phyloP scores from a whole-genome alignment of 1,284 basidiomycete species.

The Ganoderma resinaceum region DNA sequence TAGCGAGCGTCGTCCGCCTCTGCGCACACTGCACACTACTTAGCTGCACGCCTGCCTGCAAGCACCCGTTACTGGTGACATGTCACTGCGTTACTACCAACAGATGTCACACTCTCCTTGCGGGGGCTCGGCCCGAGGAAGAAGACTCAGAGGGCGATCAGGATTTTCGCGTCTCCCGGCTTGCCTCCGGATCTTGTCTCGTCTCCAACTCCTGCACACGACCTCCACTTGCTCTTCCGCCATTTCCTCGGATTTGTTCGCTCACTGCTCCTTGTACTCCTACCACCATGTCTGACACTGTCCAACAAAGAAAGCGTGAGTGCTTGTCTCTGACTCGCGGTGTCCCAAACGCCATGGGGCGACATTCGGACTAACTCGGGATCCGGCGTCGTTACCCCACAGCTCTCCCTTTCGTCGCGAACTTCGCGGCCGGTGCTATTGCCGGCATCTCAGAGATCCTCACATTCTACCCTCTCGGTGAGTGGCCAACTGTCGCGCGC shows the following conservation, averaged over 20 bases:
- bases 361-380: background rate
- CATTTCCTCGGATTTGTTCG: background rate
- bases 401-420: conserved; percentile 43
- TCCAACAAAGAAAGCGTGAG: conserved; percentile 28
- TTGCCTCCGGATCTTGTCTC: background rate
- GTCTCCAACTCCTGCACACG: background rate
- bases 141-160: background rate
- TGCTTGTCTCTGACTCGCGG: background rate
- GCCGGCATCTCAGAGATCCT: conserved; percentile 81
- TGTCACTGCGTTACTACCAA: background rate
- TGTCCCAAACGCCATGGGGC: background rate
- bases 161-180: background rate
- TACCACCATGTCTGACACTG: conserved; percentile 25
- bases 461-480: conserved; percentile 92
- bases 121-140: background rate
- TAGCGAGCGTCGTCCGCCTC: conserved; percentile 30
- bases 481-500: conserved; percentile 37
- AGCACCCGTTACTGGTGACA: conserved; percentile 10
- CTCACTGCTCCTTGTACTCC: background rate
- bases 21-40: too few relatives aligned
- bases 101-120: background rate
- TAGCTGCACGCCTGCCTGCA: conserved; percentile 2
- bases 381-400: background rate
- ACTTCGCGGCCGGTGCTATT: conserved; percentile 44
- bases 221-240: background rate